phyloP scores from a whole-genome alignment of 2,329 filamentous ascomycete genomes.

The Paramyrothecium sp. region DNA sequence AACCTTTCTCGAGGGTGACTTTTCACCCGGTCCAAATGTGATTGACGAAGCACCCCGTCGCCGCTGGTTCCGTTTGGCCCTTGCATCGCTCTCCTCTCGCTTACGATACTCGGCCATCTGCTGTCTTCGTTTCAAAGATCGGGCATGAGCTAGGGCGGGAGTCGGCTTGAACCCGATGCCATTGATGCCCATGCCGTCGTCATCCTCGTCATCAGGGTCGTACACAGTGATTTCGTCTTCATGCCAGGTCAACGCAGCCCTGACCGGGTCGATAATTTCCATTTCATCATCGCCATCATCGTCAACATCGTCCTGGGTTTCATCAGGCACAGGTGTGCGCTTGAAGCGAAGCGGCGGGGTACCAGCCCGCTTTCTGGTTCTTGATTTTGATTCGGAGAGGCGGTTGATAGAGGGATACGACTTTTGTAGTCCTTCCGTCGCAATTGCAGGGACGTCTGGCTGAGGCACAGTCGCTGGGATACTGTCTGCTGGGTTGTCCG shows the following conservation, averaged over 20 bases:
- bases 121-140: constrained; percentile 55
- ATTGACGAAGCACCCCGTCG: constrained; percentile 35
- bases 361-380: constrained; percentile 29
- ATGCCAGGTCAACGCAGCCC: constrained; percentile 64
- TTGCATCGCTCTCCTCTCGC: constrained; percentile 59
- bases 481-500: not conserved
- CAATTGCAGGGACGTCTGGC: constrained; percentile 9
- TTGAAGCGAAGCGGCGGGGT: constrained; percentile 36
- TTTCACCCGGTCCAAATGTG: constrained; percentile 21
- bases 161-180: constrained; percentile 67
- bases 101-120: constrained; percentile 63
- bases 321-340: constrained; percentile 13
- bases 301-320: constrained; percentile 14
- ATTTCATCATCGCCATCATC: constrained; percentile 29
- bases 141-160: constrained; percentile 56
- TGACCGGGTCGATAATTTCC: constrained; percentile 48
- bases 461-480: not conserved
- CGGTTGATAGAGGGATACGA: constrained; percentile 38
- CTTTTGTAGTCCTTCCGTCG: constrained; percentile 22
- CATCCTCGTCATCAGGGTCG: constrained; percentile 62
- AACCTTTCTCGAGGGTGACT: constrained; percentile 31
- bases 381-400: constrained; percentile 36
- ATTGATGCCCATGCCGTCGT: constrained; percentile 66
- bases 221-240: constrained; percentile 68
- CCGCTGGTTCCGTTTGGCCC: constrained; percentile 52